Evolutionary conservation across 202 grass and related monocot species (phyloP).

Genomic region (Hordeum pubiflorum): DNA sequence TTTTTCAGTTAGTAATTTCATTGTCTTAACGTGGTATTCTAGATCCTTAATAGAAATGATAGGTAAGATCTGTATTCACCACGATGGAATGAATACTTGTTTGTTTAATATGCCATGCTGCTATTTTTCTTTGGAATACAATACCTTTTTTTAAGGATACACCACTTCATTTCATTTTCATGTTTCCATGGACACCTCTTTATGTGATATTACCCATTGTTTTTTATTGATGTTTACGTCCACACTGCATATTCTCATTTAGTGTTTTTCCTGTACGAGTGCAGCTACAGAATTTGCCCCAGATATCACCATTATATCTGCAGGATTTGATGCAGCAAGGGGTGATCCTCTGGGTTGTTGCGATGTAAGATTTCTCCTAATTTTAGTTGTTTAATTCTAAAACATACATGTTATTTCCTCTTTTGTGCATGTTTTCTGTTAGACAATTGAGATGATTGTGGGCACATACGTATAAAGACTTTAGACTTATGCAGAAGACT

Average conservation of each 20-base stretch:
- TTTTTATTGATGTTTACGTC: not conserved
- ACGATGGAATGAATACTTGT: not conserved
- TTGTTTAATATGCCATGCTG: not conserved
- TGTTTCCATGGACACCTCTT: not conserved
- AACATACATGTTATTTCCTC: not conserved
- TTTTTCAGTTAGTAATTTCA: not conserved
- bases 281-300: conserved; percentile 81
- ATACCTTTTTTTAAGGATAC: not conserved
- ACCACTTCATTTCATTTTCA: not conserved
- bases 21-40: conserved; percentile 16
- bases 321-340: conserved; percentile 94
- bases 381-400: conserved; percentile 28
- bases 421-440: not conserved
- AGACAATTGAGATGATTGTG: not conserved
- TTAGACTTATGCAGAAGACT: not conserved
- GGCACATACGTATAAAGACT: not conserved
- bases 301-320: conserved; percentile 91
- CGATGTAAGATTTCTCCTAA: conserved; percentile 54
- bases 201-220: not conserved
- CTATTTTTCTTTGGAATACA: not conserved
- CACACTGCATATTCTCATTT: not conserved
- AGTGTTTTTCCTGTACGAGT: conserved; percentile 14
- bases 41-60: conserved; percentile 21
- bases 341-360: conserved; percentile 94
- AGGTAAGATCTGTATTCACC: not conserved